Conservation (phyloP, 305 asterid species). For the Fraxinus paxiana region DNA sequence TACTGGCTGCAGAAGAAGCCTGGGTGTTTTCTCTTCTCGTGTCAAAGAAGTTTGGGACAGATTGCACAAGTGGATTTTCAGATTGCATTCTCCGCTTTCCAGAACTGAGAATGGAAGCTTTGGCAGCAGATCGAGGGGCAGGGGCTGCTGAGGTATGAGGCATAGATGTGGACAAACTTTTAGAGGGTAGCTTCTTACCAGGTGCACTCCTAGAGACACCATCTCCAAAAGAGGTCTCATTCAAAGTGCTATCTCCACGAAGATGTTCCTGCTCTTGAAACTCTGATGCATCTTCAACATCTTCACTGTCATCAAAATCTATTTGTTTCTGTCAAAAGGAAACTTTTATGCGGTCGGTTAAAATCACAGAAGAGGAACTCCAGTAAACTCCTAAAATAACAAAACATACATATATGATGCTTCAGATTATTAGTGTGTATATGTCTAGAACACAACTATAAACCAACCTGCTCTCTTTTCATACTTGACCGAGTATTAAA, state of each 20-base stretch:
- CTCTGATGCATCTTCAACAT: constrained; percentile 55
- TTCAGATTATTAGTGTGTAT: constrained; percentile 22
- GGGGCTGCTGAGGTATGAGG: constrained; percentile 56
- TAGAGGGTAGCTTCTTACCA: constrained; percentile 58
- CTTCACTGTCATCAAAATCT: constrained; percentile 64
- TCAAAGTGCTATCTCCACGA: constrained; percentile 36
- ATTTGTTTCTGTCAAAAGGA: constrained; percentile 63
- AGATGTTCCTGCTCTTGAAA: constrained; percentile 38
- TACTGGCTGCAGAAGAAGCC: constrained; percentile 63
- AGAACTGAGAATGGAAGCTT: constrained; percentile 43
- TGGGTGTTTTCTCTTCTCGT: constrained; percentile 66
- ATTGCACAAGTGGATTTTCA: constrained; percentile 82
- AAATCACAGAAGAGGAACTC: constrained; percentile 41
- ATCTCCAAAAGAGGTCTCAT: constrained; percentile 42
- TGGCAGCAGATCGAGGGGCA: constrained; percentile 50
- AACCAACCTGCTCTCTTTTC: constrained; percentile 73
- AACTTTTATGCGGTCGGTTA: constrained; percentile 52
- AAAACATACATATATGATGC: constrained; percentile 17
- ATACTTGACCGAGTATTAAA: constrained; percentile 53
- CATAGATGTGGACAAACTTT: constrained; percentile 46
- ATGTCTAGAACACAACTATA: constrained; percentile 36
- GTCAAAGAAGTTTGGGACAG: constrained; percentile 31
- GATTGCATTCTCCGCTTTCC: constrained; percentile 61
- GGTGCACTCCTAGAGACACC: constrained; percentile 42
- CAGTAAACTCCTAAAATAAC: constrained; percentile 28